Conservation (phyloP, 108 stramenopile genomes). For the Nitzschia sp. region DNA sequence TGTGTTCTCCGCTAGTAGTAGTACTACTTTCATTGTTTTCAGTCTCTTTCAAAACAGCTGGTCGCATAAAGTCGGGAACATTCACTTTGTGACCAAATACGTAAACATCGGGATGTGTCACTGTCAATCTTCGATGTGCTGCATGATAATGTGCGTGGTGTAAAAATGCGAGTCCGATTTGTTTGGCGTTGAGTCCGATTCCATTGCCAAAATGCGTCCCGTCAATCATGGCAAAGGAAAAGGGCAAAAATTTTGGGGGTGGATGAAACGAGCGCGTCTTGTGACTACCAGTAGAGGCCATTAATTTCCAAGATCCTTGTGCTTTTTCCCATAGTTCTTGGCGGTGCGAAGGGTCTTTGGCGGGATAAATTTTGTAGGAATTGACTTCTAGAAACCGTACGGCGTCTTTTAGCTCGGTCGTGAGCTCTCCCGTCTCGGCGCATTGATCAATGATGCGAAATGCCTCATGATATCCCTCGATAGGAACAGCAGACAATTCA, state of each 20-base stretch:
- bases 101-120: conserved; percentile 48
- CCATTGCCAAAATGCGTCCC: conserved; percentile 55
- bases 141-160: conserved; percentile 47
- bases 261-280: conserved; percentile 40
- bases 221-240: conserved; percentile 57
- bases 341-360: conserved; percentile 12
- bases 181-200: conserved; percentile 40
- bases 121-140: conserved; percentile 44
- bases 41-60: conserved; percentile 34
- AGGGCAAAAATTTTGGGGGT: conserved; percentile 40
- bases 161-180: conserved; percentile 45
- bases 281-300: conserved; percentile 45
- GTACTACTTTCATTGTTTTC: background rate
- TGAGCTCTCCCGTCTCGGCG: conserved; percentile 31
- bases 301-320: conserved; percentile 54
- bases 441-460: conserved; percentile 48
- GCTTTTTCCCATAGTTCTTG: conserved; percentile 47
- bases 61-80: conserved; percentile 35
- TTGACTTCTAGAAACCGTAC: conserved; percentile 53
- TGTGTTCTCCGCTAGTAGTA: background rate
- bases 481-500: background rate
- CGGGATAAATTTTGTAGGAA: conserved; percentile 41
- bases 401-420: conserved; percentile 38
- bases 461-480: conserved; percentile 26
- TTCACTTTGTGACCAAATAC: conserved; percentile 27